Base-by-base conservation (phyloP, 495 filamentous ascomycete genomes). In the Podospora fimiseda region DNA sequence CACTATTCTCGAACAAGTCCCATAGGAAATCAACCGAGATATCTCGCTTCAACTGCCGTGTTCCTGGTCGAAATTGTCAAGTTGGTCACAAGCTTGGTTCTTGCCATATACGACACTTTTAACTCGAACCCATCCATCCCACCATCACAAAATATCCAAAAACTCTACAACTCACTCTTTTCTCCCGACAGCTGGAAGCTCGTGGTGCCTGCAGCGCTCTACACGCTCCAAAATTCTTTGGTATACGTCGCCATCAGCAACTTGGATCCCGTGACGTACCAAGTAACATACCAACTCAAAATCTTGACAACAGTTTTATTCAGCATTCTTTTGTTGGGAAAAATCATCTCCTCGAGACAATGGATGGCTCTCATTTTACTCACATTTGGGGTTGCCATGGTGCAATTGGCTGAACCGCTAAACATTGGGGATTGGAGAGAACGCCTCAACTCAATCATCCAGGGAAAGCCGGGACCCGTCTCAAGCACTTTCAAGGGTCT, bases 161-260 rank as follows among this genome's bases (percentile, higher is more conserved):
- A 76, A 40, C 72, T 87, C 6, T 71, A 64, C 43, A 71, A 71
- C 51, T 74, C 80, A 27, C 72, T 87, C 2, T 87, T 88, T 58
- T 77, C 83, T 8, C 76, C 77, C 18, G 86, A 88, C 57, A 83
- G 84, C 69, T 88, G 86, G 85, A 88, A 88, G 59, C 69, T 89
- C 42, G 81, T 82, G 2, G 78, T 88, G 20, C 86, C 86, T 3
- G 86, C 85, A 9, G 69, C 74, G 43, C 75, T 89, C 4, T 88
- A 86, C 60, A 86, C 85, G 0, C 60, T 87, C 20, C 80, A 87
- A 42, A 88, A 86, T 60, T 81, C 82, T 11, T 70, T 89, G 4
- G 81, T 87, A 61, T 89, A 87, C 60, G 70, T 84, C 21, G 85
- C 82, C 14, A 74, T 89, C 33, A 84, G 82, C 59, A 88, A 88